Evolutionary conservation across 805 yeast species (phyloP).

Genomic region (Candida stauntonica): DNA sequence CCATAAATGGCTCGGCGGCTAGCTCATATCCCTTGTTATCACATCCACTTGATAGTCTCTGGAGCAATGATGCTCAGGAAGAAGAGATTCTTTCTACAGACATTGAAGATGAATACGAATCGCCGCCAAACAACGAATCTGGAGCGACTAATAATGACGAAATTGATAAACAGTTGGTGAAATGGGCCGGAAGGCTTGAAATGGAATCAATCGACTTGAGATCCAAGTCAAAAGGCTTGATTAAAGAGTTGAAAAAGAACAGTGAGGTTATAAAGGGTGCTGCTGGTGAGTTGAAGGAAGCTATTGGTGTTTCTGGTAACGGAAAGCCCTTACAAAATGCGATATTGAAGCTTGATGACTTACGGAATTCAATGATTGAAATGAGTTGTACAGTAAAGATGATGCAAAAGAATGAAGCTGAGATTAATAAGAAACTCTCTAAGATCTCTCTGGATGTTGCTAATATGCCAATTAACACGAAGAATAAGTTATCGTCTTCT

Average conservation of each 20-base stretch:
- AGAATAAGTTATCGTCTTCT: no score
- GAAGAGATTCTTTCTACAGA: no score
- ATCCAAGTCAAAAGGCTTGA: constrained; percentile 24
- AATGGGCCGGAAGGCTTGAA: constrained; percentile 50
- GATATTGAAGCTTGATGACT: background rate
- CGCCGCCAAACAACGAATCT: background rate
- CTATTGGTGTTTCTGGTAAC: background rate
- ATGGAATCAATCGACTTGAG: constrained; percentile 43
- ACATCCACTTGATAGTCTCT: background rate
- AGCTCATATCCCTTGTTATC: no score
- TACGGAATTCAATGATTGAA: background rate
- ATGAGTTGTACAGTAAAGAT: background rate
- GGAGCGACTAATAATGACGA: constrained; percentile 17
- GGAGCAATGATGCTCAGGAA: no score
- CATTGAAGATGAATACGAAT: background rate
- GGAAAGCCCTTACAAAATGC: background rate
- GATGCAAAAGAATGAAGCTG: background rate
- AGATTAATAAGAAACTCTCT: background rate
- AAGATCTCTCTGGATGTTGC: background rate
- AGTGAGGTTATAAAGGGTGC: constrained; percentile 9
- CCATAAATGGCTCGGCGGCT: constrained; percentile 8
- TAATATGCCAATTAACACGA: background rate
- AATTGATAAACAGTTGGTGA: constrained; percentile 33
- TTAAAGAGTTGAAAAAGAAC: constrained; percentile 14
- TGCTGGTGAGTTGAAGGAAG: constrained; percentile 1